These are phyloP conservation scores for Fusarium musae DNA, from an alignment of 2,329 filamentous ascomycete species.

Conservation along the genomic window DNA sequence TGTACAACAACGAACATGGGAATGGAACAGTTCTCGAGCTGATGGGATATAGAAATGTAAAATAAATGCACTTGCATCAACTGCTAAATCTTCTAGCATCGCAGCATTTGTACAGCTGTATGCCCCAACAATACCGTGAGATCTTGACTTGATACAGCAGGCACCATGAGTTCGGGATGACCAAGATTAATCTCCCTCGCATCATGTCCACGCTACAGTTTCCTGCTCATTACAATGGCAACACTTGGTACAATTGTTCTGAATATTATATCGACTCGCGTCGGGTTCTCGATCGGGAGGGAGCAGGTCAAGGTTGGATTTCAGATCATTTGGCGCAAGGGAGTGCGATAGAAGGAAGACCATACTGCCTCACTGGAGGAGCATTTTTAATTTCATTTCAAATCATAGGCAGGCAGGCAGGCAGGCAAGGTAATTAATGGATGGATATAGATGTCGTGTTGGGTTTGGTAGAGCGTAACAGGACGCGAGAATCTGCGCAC, in stretches of 20 bases:
- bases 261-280: neutral
- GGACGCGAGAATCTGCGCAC: slow-evolving; percentile 13
- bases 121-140: neutral
- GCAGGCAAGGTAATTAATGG: neutral
- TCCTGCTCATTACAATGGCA: neutral
- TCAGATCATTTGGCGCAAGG: neutral
- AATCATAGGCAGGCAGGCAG: neutral
- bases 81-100: neutral
- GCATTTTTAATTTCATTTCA: neutral
- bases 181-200: too few relatives aligned
- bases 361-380: neutral
- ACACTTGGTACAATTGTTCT: slow-evolving; percentile 7
- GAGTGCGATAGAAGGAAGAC: neutral
- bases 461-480: neutral
- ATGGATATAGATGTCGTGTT: neutral
- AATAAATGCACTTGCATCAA: slow-evolving; percentile 13
- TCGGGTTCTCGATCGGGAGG: neutral
- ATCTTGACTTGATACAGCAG: too few relatives aligned
- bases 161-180: neutral
- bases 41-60: neutral
- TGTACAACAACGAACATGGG: neutral
- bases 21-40: neutral
- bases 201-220: neutral
- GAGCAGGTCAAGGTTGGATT: neutral
- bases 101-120: neutral